Base-by-base conservation (phyloP, 2,329 filamentous ascomycete species). In the Cryoendolithus antarcticus region DNA sequence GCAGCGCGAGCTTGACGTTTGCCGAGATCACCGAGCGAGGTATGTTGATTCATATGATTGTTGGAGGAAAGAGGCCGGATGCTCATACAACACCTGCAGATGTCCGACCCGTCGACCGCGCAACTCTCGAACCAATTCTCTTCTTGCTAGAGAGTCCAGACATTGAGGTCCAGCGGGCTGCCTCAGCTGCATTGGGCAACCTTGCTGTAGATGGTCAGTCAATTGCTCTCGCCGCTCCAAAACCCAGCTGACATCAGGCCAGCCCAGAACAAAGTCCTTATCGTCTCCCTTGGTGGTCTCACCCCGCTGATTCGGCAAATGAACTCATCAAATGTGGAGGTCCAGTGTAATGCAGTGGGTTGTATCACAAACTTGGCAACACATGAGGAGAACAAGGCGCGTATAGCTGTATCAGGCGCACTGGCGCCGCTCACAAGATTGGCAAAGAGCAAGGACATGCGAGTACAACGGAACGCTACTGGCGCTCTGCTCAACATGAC, bases 281-380 rank as follows among this genome's bases (percentile, higher is more conserved):
- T 98, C 54, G 91, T 98, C 45, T 77, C 86, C 48, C 77, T 98
- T 9, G 88, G 88, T 42, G 91, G 91, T 15, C 74, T 98, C 44
- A 79, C 79, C 38, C 89, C 91, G 38, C 73, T 98, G 43, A 98
- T 96, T 63, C 82, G 85, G 49, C 91, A 98, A 65, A 98, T 98
- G 91, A 86, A 93, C 66, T 96, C 89, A 41, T 76, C 82, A 34
- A 98, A 98, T 54, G 91, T 98, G 51, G 91, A 98, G 61, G 91
- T 98, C 19, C 91, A 98, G 64, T 98, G 91, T 70, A 98, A 98
- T 62, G 91, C 91, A 32, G 91, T 98, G 44, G 91, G 91, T 37
- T 98, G 91, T 67, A 98, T 98, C 61, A 98, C 91, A 34, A 98
- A 98, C 59, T 67, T 98, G 41, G 91, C 91, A 39, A 98, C 91